Conservation (phyloP, 495 filamentous ascomycete species). For the Penicillium maclennaniae region DNA sequence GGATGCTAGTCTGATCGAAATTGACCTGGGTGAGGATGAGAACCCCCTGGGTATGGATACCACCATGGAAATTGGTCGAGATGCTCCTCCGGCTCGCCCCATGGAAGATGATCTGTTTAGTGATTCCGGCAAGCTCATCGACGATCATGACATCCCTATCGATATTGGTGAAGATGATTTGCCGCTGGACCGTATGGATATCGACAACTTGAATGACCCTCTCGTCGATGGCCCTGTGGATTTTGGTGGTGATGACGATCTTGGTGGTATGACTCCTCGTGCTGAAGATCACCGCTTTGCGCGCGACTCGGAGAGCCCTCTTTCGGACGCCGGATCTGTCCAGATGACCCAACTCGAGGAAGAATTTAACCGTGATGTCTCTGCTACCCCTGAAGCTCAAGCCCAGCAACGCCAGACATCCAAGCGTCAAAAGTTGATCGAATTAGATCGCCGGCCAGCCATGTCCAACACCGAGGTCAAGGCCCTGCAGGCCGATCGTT, state of each 20-base stretch:
- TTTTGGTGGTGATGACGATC: constrained; percentile 42
- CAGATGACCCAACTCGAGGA: constrained; percentile 49
- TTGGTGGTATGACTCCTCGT: constrained; percentile 45
- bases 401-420: constrained; percentile 60
- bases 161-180: constrained; percentile 54
- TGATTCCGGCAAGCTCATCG: constrained; percentile 53
- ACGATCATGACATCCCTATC: constrained; percentile 42
- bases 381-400: constrained; percentile 56
- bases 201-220: constrained; percentile 30
- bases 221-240: constrained; percentile 44
- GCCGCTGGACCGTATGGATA: constrained; percentile 39
- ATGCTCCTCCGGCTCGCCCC: constrained; percentile 61
- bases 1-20: constrained; percentile 47
- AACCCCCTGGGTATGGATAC: constrained; percentile 46
- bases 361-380: constrained; percentile 53
- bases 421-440: constrained; percentile 74
- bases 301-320: constrained; percentile 50
- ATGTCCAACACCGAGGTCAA: constrained; percentile 60
- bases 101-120: constrained; percentile 72
- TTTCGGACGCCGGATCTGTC: constrained; percentile 34
- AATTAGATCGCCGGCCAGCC: constrained; percentile 62
- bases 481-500: constrained; percentile 71
- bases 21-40: constrained; percentile 51
- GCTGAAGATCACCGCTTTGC: constrained; percentile 57
- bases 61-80: constrained; percentile 81